Evolutionary conservation across 345 rosid species (phyloP).

Genomic region (Mercurialis annua): DNA sequence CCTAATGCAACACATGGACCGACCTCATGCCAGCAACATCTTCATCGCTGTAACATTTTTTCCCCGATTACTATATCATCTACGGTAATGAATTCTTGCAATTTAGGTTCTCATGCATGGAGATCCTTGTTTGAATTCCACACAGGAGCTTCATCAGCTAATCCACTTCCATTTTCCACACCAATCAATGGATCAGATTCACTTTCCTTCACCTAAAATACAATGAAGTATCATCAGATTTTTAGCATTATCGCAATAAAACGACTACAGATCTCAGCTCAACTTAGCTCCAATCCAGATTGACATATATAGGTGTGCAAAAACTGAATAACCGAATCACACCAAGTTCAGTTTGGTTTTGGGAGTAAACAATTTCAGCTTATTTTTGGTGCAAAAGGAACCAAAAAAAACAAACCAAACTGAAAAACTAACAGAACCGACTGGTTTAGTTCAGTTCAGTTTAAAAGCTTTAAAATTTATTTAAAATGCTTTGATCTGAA

Average conservation of each 20-base stretch:
- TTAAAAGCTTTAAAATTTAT: too few species aligned
- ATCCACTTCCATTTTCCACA: conserved; percentile 71
- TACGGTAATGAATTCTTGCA: conserved; percentile 15
- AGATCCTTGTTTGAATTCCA: conserved; percentile 94
- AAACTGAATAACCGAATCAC: too few species aligned
- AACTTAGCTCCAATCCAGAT: not conserved
- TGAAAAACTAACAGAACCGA: too few species aligned
- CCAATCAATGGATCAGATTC: conserved; percentile 78
- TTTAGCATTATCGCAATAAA: too few species aligned
- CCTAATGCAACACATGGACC: conserved; percentile 6
- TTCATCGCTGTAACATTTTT: conserved; percentile 39
- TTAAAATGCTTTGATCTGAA: too few species aligned
- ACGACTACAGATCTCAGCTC: not conserved
- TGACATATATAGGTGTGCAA: too few species aligned
- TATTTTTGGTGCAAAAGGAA: too few species aligned
- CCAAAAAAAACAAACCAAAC: too few species aligned
- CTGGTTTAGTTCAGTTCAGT: too few species aligned
- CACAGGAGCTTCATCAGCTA: conserved; percentile 60
- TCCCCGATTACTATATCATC: conserved; percentile 20
- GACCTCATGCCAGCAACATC: conserved; percentile 43
- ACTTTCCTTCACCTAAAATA: conserved; percentile 67
- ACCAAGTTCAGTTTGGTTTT: too few species aligned
- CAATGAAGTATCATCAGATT: not conserved
- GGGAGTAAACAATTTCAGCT: too few species aligned
- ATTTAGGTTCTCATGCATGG: conserved; percentile 50